Evolutionary conservation across 2,329 filamentous ascomycete species (phyloP).

Genomic region (Emmonsiellopsis sp.): DNA sequence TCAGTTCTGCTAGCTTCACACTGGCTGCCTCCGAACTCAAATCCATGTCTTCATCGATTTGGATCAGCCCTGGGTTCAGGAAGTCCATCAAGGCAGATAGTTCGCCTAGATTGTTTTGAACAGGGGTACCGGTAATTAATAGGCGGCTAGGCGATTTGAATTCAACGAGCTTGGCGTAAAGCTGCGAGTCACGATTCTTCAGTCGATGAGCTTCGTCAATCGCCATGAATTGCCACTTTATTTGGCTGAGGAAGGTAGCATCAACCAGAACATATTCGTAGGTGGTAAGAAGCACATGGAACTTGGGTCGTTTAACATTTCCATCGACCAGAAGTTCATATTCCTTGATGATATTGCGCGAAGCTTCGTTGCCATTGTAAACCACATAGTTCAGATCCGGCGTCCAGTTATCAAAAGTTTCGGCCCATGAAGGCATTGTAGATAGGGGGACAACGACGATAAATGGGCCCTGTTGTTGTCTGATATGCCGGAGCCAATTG

Average conservation of each 20-base stretch:
- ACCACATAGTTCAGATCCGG: slow-evolving; percentile 96
- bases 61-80: slow-evolving; percentile 84
- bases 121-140: slow-evolving; percentile 91
- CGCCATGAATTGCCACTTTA: slow-evolving; percentile 96
- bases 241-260: slow-evolving; percentile 69
- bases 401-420: slow-evolving; percentile 94
- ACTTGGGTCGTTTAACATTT: slow-evolving; percentile 82
- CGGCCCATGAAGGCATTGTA: slow-evolving; percentile 95
- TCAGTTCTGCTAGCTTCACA: slow-evolving; percentile 76
- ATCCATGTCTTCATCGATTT: slow-evolving; percentile 87
- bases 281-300: slow-evolving; percentile 94
- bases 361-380: slow-evolving; percentile 81
- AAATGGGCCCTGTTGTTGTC: slow-evolving; percentile 85
- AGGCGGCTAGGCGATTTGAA: slow-evolving; percentile 84
- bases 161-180: slow-evolving; percentile 75
- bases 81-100: slow-evolving; percentile 91
- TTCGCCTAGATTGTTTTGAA: slow-evolving; percentile 93
- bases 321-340: slow-evolving; percentile 81
- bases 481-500: slow-evolving; percentile 88
- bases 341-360: slow-evolving; percentile 78
- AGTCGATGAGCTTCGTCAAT: slow-evolving; percentile 95
- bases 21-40: slow-evolving; percentile 71
- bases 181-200: slow-evolving; percentile 90
- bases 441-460: slow-evolving; percentile 95
- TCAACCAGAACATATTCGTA: slow-evolving; percentile 94